phyloP scores from a whole-genome alignment of 2,329 filamentous ascomycete species.

The Trichoderma pleuroti region DNA sequence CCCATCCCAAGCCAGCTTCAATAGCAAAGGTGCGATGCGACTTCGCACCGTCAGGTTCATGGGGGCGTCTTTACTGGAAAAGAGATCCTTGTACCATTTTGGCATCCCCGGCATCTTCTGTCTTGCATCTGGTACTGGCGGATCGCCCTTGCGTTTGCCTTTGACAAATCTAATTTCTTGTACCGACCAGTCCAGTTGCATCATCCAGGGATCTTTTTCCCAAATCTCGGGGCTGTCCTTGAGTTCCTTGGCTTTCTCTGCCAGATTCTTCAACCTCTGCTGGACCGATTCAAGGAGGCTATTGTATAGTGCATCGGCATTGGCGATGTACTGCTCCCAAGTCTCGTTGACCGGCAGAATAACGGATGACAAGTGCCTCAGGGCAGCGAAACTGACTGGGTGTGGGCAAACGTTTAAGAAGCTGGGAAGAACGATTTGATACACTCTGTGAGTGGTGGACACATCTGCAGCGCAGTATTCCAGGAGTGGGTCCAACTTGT shows the following conservation, averaged over 20 bases:
- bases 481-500: constrained; percentile 74
- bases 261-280: constrained; percentile 67
- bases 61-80: constrained; percentile 60
- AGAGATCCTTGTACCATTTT: constrained; percentile 92
- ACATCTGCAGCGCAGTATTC: constrained; percentile 97
- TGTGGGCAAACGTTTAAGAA: constrained; percentile 91
- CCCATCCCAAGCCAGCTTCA: constrained; percentile 84
- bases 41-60: constrained; percentile 84
- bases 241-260: constrained; percentile 71
- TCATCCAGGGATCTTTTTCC: constrained; percentile 81
- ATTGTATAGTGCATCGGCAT: constrained; percentile 81
- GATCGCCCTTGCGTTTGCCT: constrained; percentile 72
- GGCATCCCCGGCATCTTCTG: constrained; percentile 97
- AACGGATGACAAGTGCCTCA: constrained; percentile 88
- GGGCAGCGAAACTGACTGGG: constrained; percentile 91
- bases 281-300: constrained; percentile 73
- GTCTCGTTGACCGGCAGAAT: constrained; percentile 85
- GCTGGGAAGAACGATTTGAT: constrained; percentile 84
- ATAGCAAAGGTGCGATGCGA: constrained; percentile 77
- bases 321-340: constrained; percentile 81
- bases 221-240: constrained; percentile 69
- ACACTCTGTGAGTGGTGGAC: constrained; percentile 88
- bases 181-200: constrained; percentile 91
- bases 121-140: constrained; percentile 69
- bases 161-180: constrained; percentile 91